Evolutionary conservation across 441 rosid species (phyloP), one percentile per base, ranked within the genome.

Genomic region (Euphorbia celastroides): DNA sequence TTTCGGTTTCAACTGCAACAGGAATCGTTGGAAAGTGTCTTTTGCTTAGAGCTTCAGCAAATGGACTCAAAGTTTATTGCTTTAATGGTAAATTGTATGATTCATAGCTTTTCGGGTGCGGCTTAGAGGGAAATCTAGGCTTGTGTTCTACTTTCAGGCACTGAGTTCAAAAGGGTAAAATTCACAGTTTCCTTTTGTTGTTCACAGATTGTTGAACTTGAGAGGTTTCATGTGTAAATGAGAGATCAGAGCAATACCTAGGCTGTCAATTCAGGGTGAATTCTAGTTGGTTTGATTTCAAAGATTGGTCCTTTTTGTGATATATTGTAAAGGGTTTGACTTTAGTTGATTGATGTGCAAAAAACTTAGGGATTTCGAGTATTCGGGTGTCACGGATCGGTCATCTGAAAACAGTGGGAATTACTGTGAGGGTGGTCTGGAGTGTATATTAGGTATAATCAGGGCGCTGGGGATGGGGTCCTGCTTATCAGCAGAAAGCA

Each of bases 391-490:
- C 74, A 82, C 82, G 91, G 92, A 84, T 86, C 75, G 84, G 23
- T 73, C 92, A 32, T 68, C 81, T 55, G 92, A 81, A 72, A 80
- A 77, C 67, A 74, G 84, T 60, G 84, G 92, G 75, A 68, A 71
- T 76, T 75, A 80, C 61, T 87, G 81, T 72, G 64, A 74, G 80
- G 96, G 81, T 82, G 96, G 86, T 85, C 97, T 94, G 96, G 99
- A 94, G 81, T 94, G 99, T 92, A 59, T 94, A 74, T 70, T 92
- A 57, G 75, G 79, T 77, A 86, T 94, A 55, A 79, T 92, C 93
- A 91, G 99, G 92, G 97, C 99, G 96, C 97, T 94, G 17, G 85
- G 84, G 80, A 94, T 94, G 99, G 99, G 99, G 88, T 94, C 98
- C 98, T 94, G 99, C 92, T 84, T 94, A 72, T 88, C 96, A 78